Evolutionary conservation across 2,329 filamentous ascomycete species (phyloP).

Genomic region (Whalleya microplaca): DNA sequence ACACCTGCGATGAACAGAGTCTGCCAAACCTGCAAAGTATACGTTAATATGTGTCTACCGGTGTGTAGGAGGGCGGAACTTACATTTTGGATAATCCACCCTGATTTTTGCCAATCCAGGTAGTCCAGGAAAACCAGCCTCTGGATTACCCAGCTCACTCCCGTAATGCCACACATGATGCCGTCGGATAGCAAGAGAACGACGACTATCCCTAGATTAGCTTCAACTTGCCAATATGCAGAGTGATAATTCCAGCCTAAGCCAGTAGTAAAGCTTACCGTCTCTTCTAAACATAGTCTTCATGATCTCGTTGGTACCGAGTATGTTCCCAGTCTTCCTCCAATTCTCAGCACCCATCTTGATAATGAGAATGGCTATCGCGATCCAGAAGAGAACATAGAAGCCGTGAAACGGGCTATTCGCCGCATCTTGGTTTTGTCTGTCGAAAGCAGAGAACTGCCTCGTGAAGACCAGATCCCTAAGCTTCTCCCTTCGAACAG

Average conservation of each 20-base stretch:
- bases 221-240: background rate
- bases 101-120: slow-evolving; percentile 67
- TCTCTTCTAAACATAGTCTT: slow-evolving; percentile 64
- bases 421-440: slow-evolving; percentile 65
- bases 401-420: slow-evolving; percentile 79
- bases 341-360: slow-evolving; percentile 72
- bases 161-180: slow-evolving; percentile 68
- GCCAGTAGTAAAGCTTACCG: slow-evolving; percentile 36
- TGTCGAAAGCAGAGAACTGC: slow-evolving; percentile 75
- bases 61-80: slow-evolving; percentile 24
- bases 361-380: slow-evolving; percentile 66
- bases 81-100: slow-evolving; percentile 75
- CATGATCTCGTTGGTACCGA: slow-evolving; percentile 74
- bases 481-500: slow-evolving; percentile 40
- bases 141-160: slow-evolving; percentile 69
- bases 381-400: slow-evolving; percentile 79
- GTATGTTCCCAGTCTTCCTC: slow-evolving; percentile 66
- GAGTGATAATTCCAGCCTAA: background rate
- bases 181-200: slow-evolving; percentile 67
- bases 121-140: slow-evolving; percentile 60
- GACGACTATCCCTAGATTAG: slow-evolving; percentile 42
- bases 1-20: slow-evolving; percentile 62
- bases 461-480: slow-evolving; percentile 70
- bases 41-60: background rate
- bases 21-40: slow-evolving; percentile 64